Percentiles rank a stretch among this genome's conserved stretches.
Conservation (phyloP, 176 grass and related monocot genomes). For the Avena insularis region DNA sequence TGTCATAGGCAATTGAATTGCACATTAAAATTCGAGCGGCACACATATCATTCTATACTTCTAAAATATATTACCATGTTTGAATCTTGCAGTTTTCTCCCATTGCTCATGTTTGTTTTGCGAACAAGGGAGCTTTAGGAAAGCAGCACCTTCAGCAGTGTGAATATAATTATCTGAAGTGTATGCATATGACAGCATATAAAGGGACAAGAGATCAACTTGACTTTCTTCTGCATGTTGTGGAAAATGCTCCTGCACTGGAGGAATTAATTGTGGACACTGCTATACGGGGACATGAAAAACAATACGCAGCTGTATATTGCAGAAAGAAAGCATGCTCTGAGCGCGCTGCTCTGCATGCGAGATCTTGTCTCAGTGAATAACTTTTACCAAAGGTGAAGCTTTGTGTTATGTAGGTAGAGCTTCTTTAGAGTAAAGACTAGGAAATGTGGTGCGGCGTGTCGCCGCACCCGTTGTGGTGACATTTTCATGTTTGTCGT, state of each 20-base stretch:
- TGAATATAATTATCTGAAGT: conserved; percentile 28
- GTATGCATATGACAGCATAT: neutral
- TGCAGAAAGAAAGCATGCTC: neutral
- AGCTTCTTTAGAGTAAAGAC: neutral
- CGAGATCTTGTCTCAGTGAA: neutral
- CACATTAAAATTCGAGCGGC: neutral
- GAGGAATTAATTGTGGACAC: neutral
- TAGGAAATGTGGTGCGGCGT: too few species aligned
- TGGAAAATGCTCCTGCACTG: conserved; percentile 7
- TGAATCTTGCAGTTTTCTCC: neutral
- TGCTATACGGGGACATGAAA: neutral
- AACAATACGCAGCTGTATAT: neutral
- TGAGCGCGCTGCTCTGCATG: neutral
- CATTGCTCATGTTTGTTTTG: neutral
- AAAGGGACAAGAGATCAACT: neutral
- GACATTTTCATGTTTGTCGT: too few species aligned
- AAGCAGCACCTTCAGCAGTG: neutral
- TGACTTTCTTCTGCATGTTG: conserved; percentile 11
- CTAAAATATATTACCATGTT: neutral
- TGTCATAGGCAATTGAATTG: too few species aligned
- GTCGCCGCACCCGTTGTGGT: too few species aligned
- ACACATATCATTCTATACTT: neutral
- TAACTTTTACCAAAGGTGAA: neutral
- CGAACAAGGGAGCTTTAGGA: neutral
- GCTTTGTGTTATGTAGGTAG: neutral